Base-by-base conservation (phyloP, 108 stramenopile genomes). In the Cyclostephanos tholiformis region DNA sequence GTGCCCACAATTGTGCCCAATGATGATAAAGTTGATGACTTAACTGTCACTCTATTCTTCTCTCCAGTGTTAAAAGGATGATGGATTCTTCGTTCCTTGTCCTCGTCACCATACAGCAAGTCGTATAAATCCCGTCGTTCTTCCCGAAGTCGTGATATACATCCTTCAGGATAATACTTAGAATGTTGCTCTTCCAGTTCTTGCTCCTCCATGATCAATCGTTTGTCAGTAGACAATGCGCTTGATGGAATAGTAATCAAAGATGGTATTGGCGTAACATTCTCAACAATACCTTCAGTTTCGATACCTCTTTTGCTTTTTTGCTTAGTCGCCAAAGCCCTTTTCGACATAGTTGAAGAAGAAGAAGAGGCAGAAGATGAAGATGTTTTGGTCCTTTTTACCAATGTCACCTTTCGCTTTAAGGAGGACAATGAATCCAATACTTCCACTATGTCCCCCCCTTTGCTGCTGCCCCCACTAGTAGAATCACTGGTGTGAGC, bases 111-210 rank as follows among this genome's bases (percentile, higher is more conserved):
- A 67, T 93, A 93, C 44, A 93, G 51, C 16, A 93, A 84, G 61
- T 93, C 92, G 43, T 87, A 93, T 38, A 93, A 82, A 75, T 93
- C 92, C 77, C 88, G 72, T 50, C 92, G 71, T 84, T 93, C 92
- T 74, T 91, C 87, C 17, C 87, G 76, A 23, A 93, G 44, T 50
- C 85, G 80, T 67, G 71, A 64, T 13, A 90, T 87, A 62, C 80
- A 83, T 0, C 91, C 91, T 44, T 87, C 89, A 25, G 76, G 66
- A 64, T 85, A 79, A 76, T 76, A 60, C 51, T 80, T 60, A 23
- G 29, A 17, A 30, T 41, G 32, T 19, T 57, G 13, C 25, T 55
- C 35, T 39, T 48, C 68, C 35, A 36, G n/a, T 58, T 81, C 64
- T 61, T 48, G 71, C 19, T 61, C 60, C 71, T 69, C 67, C 39